A percentile compares a stretch with the other conserved stretches of the same genome.
These are phyloP conservation scores for Cryphonectria parasitica DNA, from an alignment of 2,329 filamentous ascomycete genomes.

Conservation along the genomic window DNA sequence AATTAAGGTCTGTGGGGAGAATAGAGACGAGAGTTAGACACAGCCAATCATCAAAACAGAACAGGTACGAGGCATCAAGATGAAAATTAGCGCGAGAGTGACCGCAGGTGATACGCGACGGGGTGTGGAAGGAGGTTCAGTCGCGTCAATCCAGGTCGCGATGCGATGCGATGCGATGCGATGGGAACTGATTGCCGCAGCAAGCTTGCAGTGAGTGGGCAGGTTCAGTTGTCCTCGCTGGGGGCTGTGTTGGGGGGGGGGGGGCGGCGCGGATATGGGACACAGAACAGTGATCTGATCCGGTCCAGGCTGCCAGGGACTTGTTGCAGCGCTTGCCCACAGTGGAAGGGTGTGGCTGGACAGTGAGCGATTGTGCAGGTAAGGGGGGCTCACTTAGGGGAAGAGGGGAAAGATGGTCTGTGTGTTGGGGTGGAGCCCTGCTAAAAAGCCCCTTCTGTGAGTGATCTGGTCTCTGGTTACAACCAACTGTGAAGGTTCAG, in stretches of 20 bases:
- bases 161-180: constrained; percentile 39
- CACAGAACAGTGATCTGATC: background rate
- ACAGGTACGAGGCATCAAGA: constrained; percentile 48
- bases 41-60: constrained; percentile 44
- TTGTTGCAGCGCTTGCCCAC: background rate
- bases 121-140: constrained; percentile 40
- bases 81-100: constrained; percentile 40
- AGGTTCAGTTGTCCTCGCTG: background rate
- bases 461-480: background rate
- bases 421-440: background rate
- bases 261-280: constrained; percentile 9
- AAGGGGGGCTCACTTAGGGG: background rate
- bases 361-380: constrained; percentile 28
- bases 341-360: constrained; percentile 4
- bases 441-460: background rate
- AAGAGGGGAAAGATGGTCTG: constrained; percentile 3
- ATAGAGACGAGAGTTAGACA: constrained; percentile 29
- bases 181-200: constrained; percentile 24
- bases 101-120: constrained; percentile 52
- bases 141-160: constrained; percentile 42
- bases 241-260: background rate
- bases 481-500: background rate
- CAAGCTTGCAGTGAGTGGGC: constrained; percentile 29
- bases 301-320: constrained; percentile 1
- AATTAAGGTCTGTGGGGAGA: constrained; percentile 21